Evolutionary conservation across 768 basidiomycete genomes (phyloP).

Genomic region (Termitomyces sp.): DNA sequence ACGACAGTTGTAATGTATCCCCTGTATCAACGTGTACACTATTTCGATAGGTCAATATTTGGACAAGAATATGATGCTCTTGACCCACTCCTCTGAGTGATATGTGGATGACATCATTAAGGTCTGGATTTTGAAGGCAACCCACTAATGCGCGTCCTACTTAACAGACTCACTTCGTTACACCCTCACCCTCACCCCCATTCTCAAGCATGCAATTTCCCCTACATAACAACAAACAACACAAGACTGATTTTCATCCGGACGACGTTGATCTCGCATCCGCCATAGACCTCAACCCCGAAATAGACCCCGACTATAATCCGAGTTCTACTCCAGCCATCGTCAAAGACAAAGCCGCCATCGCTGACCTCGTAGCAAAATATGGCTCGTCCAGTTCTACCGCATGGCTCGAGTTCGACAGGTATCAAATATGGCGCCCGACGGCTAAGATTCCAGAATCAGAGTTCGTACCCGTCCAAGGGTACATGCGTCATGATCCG

Average conservation of each 20-base stretch:
- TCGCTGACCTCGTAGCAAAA: slow-evolving; percentile 27
- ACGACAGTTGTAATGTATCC: neutral
- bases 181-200: neutral
- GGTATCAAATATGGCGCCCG: slow-evolving; percentile 44
- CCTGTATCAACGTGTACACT: slow-evolving; percentile 1
- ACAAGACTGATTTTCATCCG: neutral
- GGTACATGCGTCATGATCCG: slow-evolving; percentile 45
- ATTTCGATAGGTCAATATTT: neutral
- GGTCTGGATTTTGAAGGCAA: neutral
- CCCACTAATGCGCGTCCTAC: neutral
- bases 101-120: neutral
- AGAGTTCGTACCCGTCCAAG: slow-evolving; percentile 45
- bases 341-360: neutral
- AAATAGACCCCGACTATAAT: neutral
- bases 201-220: neutral
- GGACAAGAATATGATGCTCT: neutral
- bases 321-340: neutral
- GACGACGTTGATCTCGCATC: neutral
- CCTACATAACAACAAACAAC: neutral
- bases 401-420: slow-evolving; percentile 61
- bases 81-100: neutral
- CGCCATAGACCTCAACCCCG: neutral
- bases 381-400: slow-evolving; percentile 68
- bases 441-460: slow-evolving; percentile 27
- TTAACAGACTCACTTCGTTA: neutral